Evolutionary conservation across 2,329 filamentous ascomycete species (phyloP).

Genomic region (Chaetomiaceae sp.): DNA sequence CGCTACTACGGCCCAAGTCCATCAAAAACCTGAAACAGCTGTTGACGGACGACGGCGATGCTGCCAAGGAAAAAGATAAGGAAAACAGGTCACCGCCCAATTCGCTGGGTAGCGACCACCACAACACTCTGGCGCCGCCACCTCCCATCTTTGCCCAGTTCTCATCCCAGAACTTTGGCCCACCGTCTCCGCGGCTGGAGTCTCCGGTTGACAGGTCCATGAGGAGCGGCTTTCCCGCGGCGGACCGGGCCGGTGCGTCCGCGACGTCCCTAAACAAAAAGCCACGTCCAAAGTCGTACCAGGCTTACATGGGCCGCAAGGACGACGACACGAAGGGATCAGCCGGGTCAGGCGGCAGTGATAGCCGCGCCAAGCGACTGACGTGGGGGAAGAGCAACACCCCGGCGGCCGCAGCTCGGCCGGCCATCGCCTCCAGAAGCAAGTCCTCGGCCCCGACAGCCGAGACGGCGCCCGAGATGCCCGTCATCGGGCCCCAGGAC

Average conservation of each 20-base stretch:
- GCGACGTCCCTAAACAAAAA: constrained; percentile 31
- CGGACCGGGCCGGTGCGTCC: constrained; percentile 23
- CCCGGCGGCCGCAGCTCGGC: constrained; percentile 37
- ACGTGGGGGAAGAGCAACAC: constrained; percentile 30
- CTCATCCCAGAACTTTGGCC: constrained; percentile 32
- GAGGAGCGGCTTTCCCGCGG: constrained; percentile 23
- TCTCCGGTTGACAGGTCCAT: constrained; percentile 12
- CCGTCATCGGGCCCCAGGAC: constrained; percentile 48
- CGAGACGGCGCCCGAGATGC: constrained; percentile 12
- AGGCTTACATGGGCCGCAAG: constrained; percentile 32
- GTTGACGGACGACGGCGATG: constrained; percentile 26
- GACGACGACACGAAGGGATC: constrained; percentile 15
- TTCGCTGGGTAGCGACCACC: constrained; percentile 31
- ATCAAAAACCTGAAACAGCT: constrained; percentile 59
- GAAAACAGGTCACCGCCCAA: constrained; percentile 70
- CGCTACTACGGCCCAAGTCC: constrained; percentile 69
- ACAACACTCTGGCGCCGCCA: constrained; percentile 31
- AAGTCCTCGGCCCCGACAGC: constrained; percentile 30
- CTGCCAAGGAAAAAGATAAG: constrained; percentile 73
- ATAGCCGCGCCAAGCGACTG: constrained; percentile 23
- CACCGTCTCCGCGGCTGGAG: constrained; percentile 4
- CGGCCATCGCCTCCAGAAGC: constrained; percentile 31
- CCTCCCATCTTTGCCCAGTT: constrained; percentile 83
- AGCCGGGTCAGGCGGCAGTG: constrained; percentile 10
- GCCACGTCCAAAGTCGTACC: constrained; percentile 49